Evolutionary conservation across 352 stramenopile genomes (phyloP).

Genomic region (Lagenidium giganteum): DNA sequence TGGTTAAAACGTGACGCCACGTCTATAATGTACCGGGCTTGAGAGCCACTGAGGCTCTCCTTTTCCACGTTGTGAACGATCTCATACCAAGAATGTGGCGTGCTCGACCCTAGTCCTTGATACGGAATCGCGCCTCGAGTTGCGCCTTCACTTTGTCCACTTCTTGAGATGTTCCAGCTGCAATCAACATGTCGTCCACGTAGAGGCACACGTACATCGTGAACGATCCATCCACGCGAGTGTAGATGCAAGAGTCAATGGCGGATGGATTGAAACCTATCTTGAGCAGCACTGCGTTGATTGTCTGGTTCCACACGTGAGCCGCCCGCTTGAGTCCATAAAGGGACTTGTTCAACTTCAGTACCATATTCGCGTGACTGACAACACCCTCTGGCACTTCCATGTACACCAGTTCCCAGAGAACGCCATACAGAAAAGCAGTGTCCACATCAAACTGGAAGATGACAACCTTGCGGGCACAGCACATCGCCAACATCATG

Average conservation of each 20-base stretch:
- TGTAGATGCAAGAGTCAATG: slow-evolving; percentile 1
- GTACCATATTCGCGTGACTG: background rate
- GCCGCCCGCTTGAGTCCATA: slow-evolving; percentile 18
- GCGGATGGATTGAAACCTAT: background rate
- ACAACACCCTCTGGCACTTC: slow-evolving; percentile 2
- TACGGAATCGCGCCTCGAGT: slow-evolving; percentile 3
- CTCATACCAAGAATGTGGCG: slow-evolving; percentile 10
- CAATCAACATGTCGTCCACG: slow-evolving; percentile 7
- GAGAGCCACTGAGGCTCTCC: too few species aligned
- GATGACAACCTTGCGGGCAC: slow-evolving; percentile 10
- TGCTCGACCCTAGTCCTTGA: slow-evolving; percentile 13
- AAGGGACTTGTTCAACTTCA: slow-evolving; percentile 3
- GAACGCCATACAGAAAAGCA: slow-evolving; percentile 24
- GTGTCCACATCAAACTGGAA: slow-evolving; percentile 28
- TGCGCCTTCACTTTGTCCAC: background rate
- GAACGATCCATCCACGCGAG: background rate
- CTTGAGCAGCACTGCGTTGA: background rate
- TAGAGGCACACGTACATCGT: slow-evolving; percentile 1
- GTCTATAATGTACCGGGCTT: slow-evolving; percentile 2
- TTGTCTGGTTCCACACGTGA: slow-evolving; percentile 1
- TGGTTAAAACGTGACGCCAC: slow-evolving; percentile 4
- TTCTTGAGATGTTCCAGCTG: background rate
- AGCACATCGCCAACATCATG: slow-evolving; percentile 11
- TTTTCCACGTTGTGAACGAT: background rate
- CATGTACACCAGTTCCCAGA: slow-evolving; percentile 16